Evolutionary conservation across 192 early-diverging fungal genomes (phyloP).

Genomic region (Phycomyces blakesleeanus): DNA sequence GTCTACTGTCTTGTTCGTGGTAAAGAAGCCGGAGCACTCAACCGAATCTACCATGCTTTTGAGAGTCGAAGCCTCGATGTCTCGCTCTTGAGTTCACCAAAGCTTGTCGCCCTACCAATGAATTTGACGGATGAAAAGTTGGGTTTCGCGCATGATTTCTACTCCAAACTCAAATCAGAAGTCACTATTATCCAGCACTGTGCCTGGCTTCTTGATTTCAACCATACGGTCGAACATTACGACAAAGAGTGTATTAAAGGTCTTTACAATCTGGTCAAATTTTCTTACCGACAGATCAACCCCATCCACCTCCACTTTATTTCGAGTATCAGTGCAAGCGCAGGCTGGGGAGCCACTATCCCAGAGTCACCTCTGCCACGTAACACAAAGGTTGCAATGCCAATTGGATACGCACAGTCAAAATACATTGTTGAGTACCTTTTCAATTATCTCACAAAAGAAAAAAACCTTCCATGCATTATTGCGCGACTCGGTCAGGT

Average conservation of each 20-base stretch:
- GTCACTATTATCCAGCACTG: conserved; percentile 30
- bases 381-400: conserved; percentile 11
- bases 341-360: background rate
- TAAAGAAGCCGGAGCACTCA: background rate
- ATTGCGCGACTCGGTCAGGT: conserved; percentile 32
- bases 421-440: conserved; percentile 30
- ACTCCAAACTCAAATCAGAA: conserved; percentile 19
- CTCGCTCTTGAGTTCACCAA: background rate
- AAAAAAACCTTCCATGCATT: conserved; percentile 20
- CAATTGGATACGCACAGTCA: conserved; percentile 32
- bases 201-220: conserved; percentile 38
- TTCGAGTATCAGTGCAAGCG: conserved; percentile 25
- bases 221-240: conserved; percentile 25
- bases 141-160: conserved; percentile 19
- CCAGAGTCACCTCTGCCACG: conserved; percentile 12
- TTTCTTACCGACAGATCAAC: conserved; percentile 12
- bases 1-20: conserved; percentile 32
- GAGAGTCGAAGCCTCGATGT: conserved; percentile 20
- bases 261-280: conserved; percentile 23
- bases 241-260: conserved; percentile 25
- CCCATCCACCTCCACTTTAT: conserved; percentile 30
- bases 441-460: conserved; percentile 4
- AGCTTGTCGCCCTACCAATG: conserved; percentile 6
- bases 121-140: conserved; percentile 20
- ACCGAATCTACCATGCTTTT: conserved; percentile 20